Conservation (phyloP, 2,329 filamentous ascomycete genomes). For the Amauroascus niger region DNA sequence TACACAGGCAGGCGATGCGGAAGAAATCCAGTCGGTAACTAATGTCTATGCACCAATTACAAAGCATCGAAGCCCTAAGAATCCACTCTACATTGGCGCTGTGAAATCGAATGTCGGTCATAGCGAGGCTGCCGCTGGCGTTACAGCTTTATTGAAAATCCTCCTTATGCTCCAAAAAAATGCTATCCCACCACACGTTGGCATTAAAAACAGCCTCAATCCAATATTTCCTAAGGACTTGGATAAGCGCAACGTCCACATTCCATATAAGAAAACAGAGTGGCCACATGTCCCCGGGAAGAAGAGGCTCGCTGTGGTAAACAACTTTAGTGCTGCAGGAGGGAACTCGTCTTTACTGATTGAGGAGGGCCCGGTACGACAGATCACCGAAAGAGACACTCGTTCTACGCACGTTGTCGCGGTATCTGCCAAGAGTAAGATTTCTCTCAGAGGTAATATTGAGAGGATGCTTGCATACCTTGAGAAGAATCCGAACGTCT, state of each 20-base stretch:
- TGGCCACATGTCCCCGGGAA: conserved; percentile 28
- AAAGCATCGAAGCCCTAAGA: conserved; percentile 24
- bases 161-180: conserved; percentile 32
- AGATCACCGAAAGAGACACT: conserved; percentile 22
- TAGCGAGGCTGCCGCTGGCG: conserved; percentile 47
- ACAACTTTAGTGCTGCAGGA: conserved; percentile 62
- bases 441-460: conserved; percentile 42
- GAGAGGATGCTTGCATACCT: conserved; percentile 46
- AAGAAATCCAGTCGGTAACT: conserved; percentile 70
- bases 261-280: conserved; percentile 38
- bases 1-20: conserved; percentile 73
- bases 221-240: conserved; percentile 39
- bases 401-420: conserved; percentile 48
- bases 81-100: conserved; percentile 5
- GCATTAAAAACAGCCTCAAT: conserved; percentile 34
- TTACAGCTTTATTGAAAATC: conserved; percentile 29
- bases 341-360: conserved; percentile 51
- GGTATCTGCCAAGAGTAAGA: conserved; percentile 45
- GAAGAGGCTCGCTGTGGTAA: conserved; percentile 43
- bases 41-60: conserved; percentile 50
- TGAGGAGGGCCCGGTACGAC: conserved; percentile 23
- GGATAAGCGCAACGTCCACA: conserved; percentile 34
- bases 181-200: conserved; percentile 28
- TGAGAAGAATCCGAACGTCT: conserved; percentile 32
- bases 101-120: conserved; percentile 32